These are phyloP conservation scores for Fusarium cyanostomum DNA, from an alignment of 2,329 filamentous ascomycete species.

Conservation along the genomic window DNA sequence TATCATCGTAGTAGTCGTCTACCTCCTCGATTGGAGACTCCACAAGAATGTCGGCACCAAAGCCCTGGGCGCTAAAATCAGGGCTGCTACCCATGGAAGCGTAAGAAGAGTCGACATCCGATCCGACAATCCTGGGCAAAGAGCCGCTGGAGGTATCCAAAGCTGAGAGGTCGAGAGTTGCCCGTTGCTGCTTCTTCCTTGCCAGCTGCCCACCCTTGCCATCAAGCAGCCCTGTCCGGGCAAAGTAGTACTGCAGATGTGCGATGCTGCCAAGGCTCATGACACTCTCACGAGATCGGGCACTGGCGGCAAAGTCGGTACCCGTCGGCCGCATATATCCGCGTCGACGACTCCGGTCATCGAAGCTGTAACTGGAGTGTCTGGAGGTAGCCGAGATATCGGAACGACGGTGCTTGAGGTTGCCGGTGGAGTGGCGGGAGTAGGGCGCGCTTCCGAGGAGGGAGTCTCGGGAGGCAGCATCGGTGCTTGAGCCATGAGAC, in stretches of 20 bases:
- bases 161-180: slow-evolving; percentile 66
- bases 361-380: slow-evolving; percentile 58
- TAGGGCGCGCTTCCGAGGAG: slow-evolving; percentile 62
- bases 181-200: slow-evolving; percentile 71
- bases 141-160: slow-evolving; percentile 51
- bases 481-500: slow-evolving; percentile 64
- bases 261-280: slow-evolving; percentile 96
- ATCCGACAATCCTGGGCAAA: slow-evolving; percentile 52
- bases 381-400: slow-evolving; percentile 54
- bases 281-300: slow-evolving; percentile 90
- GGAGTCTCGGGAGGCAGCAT: slow-evolving; percentile 63
- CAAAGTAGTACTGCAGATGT: slow-evolving; percentile 98
- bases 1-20: slow-evolving; percentile 64
- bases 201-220: slow-evolving; percentile 90
- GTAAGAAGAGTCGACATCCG: slow-evolving; percentile 68
- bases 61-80: slow-evolving; percentile 56
- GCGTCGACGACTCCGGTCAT: slow-evolving; percentile 64
- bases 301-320: slow-evolving; percentile 90
- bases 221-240: slow-evolving; percentile 89
- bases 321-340: slow-evolving; percentile 90
- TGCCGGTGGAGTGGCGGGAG: slow-evolving; percentile 72
- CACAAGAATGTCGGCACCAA: slow-evolving; percentile 51
- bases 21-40: slow-evolving; percentile 60
- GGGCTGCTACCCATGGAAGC: slow-evolving; percentile 69
- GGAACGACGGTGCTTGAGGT: slow-evolving; percentile 58